phyloP scores from a whole-genome alignment of 2,329 filamentous ascomycete species.

The Colletotrichum sp. region DNA sequence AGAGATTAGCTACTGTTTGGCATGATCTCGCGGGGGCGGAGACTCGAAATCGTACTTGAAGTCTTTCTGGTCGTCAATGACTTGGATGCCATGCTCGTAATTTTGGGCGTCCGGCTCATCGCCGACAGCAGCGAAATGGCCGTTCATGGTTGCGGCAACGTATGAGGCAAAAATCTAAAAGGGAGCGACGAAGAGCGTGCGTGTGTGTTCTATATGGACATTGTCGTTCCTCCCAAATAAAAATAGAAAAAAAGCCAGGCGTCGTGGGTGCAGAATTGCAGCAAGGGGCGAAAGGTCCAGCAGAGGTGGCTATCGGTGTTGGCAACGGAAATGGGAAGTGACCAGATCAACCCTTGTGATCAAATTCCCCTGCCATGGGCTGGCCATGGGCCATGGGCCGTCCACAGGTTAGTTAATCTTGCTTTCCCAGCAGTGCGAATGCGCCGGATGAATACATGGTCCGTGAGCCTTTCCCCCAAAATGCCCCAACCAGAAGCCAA shows the following conservation, averaged over 20 bases:
- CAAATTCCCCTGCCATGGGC: constrained; percentile 18
- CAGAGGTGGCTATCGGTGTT: constrained; percentile 5
- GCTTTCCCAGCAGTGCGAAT: constrained; percentile 11
- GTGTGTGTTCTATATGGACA: constrained; percentile 10
- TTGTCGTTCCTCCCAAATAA: constrained; percentile 3
- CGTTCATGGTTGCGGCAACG: constrained; percentile 65
- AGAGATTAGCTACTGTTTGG: neutral
- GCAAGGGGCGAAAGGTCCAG: constrained; percentile 4
- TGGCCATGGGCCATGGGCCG: neutral
- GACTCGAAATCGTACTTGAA: constrained; percentile 78
- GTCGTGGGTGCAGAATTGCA: neutral
- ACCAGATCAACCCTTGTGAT: constrained; percentile 21
- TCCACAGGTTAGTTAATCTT: constrained; percentile 6
- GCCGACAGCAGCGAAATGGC: constrained; percentile 79
- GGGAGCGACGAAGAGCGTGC: neutral
- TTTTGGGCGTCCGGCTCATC: constrained; percentile 66
- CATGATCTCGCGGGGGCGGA: neutral
- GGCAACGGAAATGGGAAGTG: constrained; percentile 15
- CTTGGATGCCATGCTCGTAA: constrained; percentile 94
- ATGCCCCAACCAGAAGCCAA: neutral
- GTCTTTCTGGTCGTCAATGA: constrained; percentile 93
- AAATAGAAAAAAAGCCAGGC: neutral
- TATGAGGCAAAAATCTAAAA: constrained; percentile 5
- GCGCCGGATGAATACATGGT: constrained; percentile 20
- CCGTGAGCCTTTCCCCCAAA: neutral